These are phyloP conservation scores for Coprinopsis cinerea DNA, from an alignment of 768 basidiomycete species.

Conservation along the genomic window DNA sequence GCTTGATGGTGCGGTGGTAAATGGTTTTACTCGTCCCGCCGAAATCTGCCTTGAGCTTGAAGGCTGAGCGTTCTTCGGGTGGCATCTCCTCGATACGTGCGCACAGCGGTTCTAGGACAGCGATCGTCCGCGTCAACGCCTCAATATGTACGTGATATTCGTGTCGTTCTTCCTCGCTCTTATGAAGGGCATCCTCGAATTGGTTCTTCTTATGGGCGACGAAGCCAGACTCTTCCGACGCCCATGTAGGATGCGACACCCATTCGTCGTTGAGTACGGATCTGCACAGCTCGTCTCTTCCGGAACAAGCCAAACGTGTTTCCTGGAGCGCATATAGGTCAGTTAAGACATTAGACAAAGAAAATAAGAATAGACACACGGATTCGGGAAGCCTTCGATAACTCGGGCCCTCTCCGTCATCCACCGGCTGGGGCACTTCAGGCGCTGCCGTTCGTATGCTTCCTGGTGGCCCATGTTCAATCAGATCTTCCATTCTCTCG, in stretches of 20 bases:
- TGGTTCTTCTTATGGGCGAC: conserved; percentile 94
- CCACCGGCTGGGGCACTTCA: conserved; percentile 74
- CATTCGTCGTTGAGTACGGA: conserved; percentile 96
- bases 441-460: conserved; percentile 73
- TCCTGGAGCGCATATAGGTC: conserved; percentile 54
- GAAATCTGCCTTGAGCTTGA: conserved; percentile 80
- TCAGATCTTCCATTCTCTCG: conserved; percentile 44
- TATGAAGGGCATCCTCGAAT: conserved; percentile 93
- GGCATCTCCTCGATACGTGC: conserved; percentile 85
- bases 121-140: conserved; percentile 84
- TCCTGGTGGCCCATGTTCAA: conserved; percentile 69
- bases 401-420: conserved; percentile 87
- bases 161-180: conserved; percentile 96
- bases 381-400: conserved; percentile 85
- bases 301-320: conserved; percentile 84
- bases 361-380: conserved; percentile 46
- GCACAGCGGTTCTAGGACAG: conserved; percentile 83
- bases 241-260: conserved; percentile 99
- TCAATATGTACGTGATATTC: conserved; percentile 97
- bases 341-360: conserved; percentile 1
- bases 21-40: conserved; percentile 85
- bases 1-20: conserved; percentile 91
- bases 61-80: conserved; percentile 73
- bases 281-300: conserved; percentile 89
- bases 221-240: conserved; percentile 93